phyloP scores from a whole-genome alignment of 208 protist species.

The Strigomonas culicis region DNA sequence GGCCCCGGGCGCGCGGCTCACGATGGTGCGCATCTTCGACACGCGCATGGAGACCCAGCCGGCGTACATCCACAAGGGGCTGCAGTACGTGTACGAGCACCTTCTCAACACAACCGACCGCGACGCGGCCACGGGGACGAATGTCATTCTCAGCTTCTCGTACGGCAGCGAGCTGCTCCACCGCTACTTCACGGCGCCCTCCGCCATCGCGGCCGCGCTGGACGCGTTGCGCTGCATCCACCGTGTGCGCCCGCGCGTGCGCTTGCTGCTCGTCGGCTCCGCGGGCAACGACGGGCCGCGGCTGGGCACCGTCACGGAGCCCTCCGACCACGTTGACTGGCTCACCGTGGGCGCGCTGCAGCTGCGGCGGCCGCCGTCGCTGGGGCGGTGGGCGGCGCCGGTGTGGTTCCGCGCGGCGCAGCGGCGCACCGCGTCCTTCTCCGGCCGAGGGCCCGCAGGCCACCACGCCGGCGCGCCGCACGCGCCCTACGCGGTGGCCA shows the following conservation, averaged over 20 bases:
- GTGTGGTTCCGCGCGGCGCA: background rate
- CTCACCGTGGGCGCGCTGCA: conserved; percentile 91
- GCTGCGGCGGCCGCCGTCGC: background rate
- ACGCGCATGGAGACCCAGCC: conserved; percentile 69
- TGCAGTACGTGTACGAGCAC: conserved; percentile 23
- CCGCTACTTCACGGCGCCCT: conserved; percentile 58
- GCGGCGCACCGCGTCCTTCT: background rate
- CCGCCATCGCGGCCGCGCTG: background rate
- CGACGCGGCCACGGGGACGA: background rate
- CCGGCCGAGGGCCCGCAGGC: background rate
- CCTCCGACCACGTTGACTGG: conserved; percentile 71
- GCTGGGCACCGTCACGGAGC: conserved; percentile 96
- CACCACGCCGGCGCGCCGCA: background rate
- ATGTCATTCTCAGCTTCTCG: conserved; percentile 92
- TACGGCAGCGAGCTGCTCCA: conserved; percentile 96
- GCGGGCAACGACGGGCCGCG: conserved; percentile 96
- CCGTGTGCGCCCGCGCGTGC: background rate
- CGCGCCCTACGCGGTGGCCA: conserved; percentile 46
- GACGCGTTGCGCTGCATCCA: background rate
- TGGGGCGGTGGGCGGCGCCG: too few species aligned
- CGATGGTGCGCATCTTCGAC: conserved; percentile 95
- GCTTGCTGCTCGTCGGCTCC: conserved; percentile 85
- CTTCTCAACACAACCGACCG: background rate
- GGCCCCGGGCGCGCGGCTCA: conserved; percentile 89
- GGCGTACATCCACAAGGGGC: conserved; percentile 94